Conservation (phyloP, 352 stramenopile species). For the Phytophthora rubi region DNA sequence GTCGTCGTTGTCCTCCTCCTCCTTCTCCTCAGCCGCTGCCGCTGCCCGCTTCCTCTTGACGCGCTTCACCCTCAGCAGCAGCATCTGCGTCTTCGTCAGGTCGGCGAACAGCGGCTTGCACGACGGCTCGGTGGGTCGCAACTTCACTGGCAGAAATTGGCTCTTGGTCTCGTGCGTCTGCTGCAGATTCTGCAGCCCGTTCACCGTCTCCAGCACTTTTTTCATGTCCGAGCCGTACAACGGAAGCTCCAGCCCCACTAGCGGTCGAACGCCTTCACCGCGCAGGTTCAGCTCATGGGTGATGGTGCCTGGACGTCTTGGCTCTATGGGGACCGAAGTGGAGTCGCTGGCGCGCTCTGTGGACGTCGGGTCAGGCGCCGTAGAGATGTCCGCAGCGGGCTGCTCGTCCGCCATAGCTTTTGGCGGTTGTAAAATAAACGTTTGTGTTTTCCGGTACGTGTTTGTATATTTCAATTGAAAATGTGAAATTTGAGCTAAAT, state of each 20-base stretch:
- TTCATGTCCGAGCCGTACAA: slow-evolving; percentile 60
- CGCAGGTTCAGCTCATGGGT: slow-evolving; percentile 42
- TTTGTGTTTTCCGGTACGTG: slow-evolving; percentile 5
- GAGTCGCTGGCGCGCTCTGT: slow-evolving; percentile 6
- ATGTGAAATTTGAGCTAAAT: not conserved
- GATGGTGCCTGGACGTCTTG: slow-evolving; percentile 7
- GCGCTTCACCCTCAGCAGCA: slow-evolving; percentile 65
- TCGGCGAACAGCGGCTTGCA: slow-evolving; percentile 87
- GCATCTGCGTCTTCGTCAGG: slow-evolving; percentile 80
- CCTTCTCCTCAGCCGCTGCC: slow-evolving; percentile 11
- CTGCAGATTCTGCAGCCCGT: slow-evolving; percentile 60
- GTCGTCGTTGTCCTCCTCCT: slow-evolving; percentile 18
- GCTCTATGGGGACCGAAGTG: slow-evolving; percentile 6
- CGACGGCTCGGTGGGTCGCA: slow-evolving; percentile 75
- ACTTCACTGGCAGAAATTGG: slow-evolving; percentile 80
- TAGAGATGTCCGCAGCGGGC: slow-evolving; percentile 10
- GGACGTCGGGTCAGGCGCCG: not conserved
- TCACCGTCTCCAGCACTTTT: slow-evolving; percentile 65
- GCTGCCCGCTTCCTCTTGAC: slow-evolving; percentile 31
- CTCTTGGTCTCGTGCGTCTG: slow-evolving; percentile 74
- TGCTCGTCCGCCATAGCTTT: slow-evolving; percentile 41
- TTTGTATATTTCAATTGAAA: not conserved
- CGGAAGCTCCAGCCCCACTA: slow-evolving; percentile 72
- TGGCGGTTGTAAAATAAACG: slow-evolving; percentile 3
- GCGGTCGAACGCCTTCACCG: slow-evolving; percentile 40